Evolutionary conservation across 192 early-diverging fungal genomes (phyloP).

Genomic region (Podila clonocystis): DNA sequence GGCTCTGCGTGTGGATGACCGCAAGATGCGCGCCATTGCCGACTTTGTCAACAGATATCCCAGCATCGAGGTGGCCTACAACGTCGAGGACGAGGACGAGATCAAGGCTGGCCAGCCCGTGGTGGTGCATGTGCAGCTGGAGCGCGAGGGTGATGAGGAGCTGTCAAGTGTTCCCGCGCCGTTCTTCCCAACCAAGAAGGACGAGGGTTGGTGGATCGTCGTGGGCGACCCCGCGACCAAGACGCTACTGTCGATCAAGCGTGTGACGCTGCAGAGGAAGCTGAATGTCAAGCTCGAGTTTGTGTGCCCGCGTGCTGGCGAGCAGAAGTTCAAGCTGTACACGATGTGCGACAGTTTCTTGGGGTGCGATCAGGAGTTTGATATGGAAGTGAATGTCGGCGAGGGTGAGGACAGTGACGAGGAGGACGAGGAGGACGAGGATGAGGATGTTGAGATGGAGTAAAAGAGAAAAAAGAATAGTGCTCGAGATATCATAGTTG

Average conservation of each 20-base stretch:
- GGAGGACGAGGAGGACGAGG: slow-evolving; percentile 63
- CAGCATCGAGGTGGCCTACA: slow-evolving; percentile 84
- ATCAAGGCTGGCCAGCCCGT: slow-evolving; percentile 73
- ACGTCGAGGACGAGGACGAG: slow-evolving; percentile 71
- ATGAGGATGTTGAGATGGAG: slow-evolving; percentile 48
- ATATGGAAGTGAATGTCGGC: slow-evolving; percentile 69
- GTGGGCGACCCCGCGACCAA: slow-evolving; percentile 84
- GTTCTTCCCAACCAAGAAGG: slow-evolving; percentile 88
- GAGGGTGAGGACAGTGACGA: slow-evolving; percentile 63
- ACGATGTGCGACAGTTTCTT: slow-evolving; percentile 95
- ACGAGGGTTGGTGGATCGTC: slow-evolving; percentile 99
- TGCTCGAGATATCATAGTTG: too few species aligned
- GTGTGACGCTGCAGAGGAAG: slow-evolving; percentile 73
- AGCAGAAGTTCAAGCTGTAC: slow-evolving; percentile 78
- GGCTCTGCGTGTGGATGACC: slow-evolving; percentile 69
- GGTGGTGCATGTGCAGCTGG: slow-evolving; percentile 74
- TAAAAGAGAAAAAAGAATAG: not conserved
- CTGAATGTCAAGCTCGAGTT: slow-evolving; percentile 85
- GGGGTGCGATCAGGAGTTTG: slow-evolving; percentile 97
- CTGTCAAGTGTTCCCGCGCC: slow-evolving; percentile 91
- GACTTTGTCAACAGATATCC: slow-evolving; percentile 93
- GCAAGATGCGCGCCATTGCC: slow-evolving; percentile 83
- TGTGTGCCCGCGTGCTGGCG: slow-evolving; percentile 70
- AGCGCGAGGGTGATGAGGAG: slow-evolving; percentile 86
- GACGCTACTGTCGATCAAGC: slow-evolving; percentile 88